phyloP scores from a whole-genome alignment of 208 protist genomes.

The Acanthamoeba healyi region DNA sequence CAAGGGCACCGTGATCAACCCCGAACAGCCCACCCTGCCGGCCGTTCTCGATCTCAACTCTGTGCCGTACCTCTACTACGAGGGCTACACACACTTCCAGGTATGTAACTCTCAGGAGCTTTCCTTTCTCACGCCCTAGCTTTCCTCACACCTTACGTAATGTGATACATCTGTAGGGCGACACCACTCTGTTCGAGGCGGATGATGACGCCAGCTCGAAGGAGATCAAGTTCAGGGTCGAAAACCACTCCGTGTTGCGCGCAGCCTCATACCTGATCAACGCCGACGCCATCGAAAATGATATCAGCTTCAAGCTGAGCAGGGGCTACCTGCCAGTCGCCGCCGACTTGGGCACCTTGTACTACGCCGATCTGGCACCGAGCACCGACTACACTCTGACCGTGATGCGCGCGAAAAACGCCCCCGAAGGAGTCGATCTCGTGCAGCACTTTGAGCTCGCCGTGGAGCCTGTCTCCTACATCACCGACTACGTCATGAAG shows the following conservation, averaged over 20 bases:
- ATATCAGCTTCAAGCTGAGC: constrained; percentile 8
- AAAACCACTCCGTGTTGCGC: background rate
- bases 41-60: constrained; percentile 39
- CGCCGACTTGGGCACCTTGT: background rate
- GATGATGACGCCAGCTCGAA: background rate
- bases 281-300: background rate
- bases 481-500: constrained; percentile 20
- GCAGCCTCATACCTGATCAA: background rate
- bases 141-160: background rate
- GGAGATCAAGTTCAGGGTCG: constrained; percentile 39
- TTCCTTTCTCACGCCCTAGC: background rate
- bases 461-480: background rate
- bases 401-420: background rate
- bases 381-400: background rate
- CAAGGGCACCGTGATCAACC: constrained; percentile 8
- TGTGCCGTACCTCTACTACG: constrained; percentile 66
- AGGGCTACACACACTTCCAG: constrained; percentile 57
- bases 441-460: constrained; percentile 44
- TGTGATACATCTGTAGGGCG: background rate
- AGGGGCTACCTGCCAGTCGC: background rate
- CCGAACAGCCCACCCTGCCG: constrained; percentile 41
- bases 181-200: constrained; percentile 33
- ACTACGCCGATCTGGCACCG: background rate
- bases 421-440: background rate
- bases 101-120: background rate